Conservation (phyloP, 2,329 filamentous ascomycete genomes). For the Cordyceps farinosa region DNA sequence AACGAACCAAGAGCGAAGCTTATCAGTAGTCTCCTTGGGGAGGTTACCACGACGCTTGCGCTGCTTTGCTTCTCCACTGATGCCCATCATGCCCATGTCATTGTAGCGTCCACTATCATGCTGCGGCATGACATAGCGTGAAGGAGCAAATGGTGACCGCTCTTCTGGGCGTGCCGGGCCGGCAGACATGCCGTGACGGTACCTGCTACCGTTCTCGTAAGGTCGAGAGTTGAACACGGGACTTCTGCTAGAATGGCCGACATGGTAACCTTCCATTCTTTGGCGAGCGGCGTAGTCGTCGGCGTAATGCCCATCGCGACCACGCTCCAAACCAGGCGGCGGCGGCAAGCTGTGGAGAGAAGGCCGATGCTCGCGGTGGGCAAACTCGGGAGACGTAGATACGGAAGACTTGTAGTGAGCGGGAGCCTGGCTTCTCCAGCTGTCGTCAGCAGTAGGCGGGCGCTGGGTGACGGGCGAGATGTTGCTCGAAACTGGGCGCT, state of each 20-base stretch:
- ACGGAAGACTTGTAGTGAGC: slow-evolving; percentile 22
- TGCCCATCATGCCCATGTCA: slow-evolving; percentile 35
- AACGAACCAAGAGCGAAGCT: slow-evolving; percentile 75
- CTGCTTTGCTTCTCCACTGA: slow-evolving; percentile 46
- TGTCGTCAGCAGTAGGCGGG: slow-evolving; percentile 7
- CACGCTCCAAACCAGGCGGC: slow-evolving; percentile 36
- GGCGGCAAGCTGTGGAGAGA: slow-evolving; percentile 41
- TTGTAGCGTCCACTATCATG: slow-evolving; percentile 41
- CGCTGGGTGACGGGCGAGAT: slow-evolving; percentile 33
- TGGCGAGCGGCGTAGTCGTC: slow-evolving; percentile 30
- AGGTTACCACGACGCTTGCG: slow-evolving; percentile 75
- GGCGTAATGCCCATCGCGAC: not conserved
- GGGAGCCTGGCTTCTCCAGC: slow-evolving; percentile 13
- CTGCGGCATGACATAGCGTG: slow-evolving; percentile 35
- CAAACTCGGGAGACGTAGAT: slow-evolving; percentile 14
- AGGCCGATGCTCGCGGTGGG: slow-evolving; percentile 30
- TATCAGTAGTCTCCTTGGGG: slow-evolving; percentile 84
- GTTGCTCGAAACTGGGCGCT: slow-evolving; percentile 30
- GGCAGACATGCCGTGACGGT: slow-evolving; percentile 43
- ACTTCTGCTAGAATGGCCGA: not conserved
- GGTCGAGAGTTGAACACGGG: slow-evolving; percentile 31
- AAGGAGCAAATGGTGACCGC: slow-evolving; percentile 41
- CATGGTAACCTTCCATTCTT: slow-evolving; percentile 4
- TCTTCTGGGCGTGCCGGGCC: slow-evolving; percentile 43
- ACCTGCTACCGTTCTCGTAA: slow-evolving; percentile 39